Evolutionary conservation across 768 basidiomycete genomes (phyloP), one percentile per base, ranked within the genome.

Genomic region (Hericium erinaceus): DNA sequence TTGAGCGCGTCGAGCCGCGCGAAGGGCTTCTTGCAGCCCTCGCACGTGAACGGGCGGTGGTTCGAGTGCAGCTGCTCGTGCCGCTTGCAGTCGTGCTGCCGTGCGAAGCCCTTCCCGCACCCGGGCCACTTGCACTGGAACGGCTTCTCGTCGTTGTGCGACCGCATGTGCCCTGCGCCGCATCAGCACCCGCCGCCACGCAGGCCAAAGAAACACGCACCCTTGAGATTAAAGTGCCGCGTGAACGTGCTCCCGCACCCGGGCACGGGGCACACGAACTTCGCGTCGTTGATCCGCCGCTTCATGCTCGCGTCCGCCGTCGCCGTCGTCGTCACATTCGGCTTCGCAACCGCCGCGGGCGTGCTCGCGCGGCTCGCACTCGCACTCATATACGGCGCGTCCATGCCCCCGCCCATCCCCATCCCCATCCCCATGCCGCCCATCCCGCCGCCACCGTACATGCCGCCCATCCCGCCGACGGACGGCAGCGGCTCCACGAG

Each of bases 231-330:
- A 75, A 97, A 97, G 67, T 92, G 88, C 66, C 92, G 75, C 44
- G 95, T 97, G 72, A 98, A 98, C n/a, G 94, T 95, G 70, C 91
- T 93, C 48, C 92, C 92, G 74, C 94, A 98, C 12, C 92, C 93
- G 10, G 92, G 90, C 15, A 98, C 92, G 4, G 95, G 94, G 72
- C 94, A 98, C 59, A 80, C 71, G 67, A 95, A 95, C 61, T 82
- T 85, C 48, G 93, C 94, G 54, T 92, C 89, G 67, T 90, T 89
- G 66, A 92, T 95, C 64, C 94, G 76, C 57, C 94, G 75, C 63
- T 83, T 85, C 66, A 89, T 84, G 62, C 87, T 89, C 3, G 94
- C 94, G 68, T 89, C 86, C 52, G 86, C 85, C 51, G 94, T 97
- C 59, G 92, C 85, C 41, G 85, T 84, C 39, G 93, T 95, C 48